These are phyloP conservation scores for Cronartium ribicola DNA, from an alignment of 1,284 basidiomycete species.

Conservation along the genomic window DNA sequence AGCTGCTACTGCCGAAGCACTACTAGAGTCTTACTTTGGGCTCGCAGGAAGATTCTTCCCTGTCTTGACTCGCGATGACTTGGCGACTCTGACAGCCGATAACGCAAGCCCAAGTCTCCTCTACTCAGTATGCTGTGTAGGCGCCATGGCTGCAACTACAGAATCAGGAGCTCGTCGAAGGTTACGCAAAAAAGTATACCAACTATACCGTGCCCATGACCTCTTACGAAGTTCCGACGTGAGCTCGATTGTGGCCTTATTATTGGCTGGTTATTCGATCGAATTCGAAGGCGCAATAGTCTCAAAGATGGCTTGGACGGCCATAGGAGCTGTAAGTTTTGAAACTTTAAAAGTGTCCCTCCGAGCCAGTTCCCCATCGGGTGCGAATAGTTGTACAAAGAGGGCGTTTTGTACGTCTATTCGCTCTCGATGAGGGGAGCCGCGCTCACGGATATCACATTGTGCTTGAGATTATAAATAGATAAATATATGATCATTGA, in stretches of 20 bases:
- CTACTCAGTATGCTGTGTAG: constrained; percentile 12
- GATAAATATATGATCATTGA: not conserved
- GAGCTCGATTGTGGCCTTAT: constrained; percentile 10
- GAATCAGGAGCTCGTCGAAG: not conserved
- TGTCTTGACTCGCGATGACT: not conserved
- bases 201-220: constrained; percentile 16
- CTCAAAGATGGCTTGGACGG: constrained; percentile 18
- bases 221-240: constrained; percentile 18
- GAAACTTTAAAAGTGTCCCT: no score
- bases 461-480: not conserved
- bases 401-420: no score
- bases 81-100: not conserved
- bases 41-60: not conserved
- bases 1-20: not conserved
- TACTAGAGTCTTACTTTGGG: not conserved
- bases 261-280: constrained; percentile 7
- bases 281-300: constrained; percentile 23
- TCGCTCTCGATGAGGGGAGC: no score
- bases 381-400: no score
- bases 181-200: constrained; percentile 2
- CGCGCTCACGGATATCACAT: no score
- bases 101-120: not conserved
- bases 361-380: no score
- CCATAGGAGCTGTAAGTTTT: constrained; percentile 23
- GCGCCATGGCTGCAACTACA: constrained; percentile 6